Conservation (phyloP, 768 basidiomycete species). For the Xerocomellus amylosporus region DNA sequence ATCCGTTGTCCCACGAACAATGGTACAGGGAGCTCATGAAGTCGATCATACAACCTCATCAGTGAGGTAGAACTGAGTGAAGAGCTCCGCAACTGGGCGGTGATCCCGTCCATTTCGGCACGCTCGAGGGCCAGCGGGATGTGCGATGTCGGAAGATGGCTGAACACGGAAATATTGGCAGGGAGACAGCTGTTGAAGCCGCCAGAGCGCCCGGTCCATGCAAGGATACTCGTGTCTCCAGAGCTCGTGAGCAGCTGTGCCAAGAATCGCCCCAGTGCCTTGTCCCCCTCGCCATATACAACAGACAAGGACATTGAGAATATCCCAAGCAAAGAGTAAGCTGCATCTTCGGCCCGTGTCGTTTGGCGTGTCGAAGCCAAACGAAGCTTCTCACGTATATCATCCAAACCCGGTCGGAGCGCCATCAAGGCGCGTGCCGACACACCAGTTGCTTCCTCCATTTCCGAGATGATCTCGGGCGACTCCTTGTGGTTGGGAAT, state of each 20-base stretch:
- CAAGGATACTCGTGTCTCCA: background rate
- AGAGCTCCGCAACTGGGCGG: background rate
- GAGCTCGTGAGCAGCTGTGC: background rate
- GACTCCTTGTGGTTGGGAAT: background rate
- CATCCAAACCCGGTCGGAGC: background rate
- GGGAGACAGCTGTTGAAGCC: background rate
- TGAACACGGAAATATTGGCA: background rate
- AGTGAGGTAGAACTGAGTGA: background rate
- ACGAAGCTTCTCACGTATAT: background rate
- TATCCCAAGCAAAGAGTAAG: background rate
- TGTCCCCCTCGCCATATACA: background rate
- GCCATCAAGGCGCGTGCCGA: background rate
- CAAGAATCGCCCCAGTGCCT: background rate
- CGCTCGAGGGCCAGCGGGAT: background rate
- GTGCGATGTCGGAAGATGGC: background rate
- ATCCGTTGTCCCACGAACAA: background rate
- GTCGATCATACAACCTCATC: background rate
- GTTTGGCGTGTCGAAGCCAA: slow-evolving; percentile 3
- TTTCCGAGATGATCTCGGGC: background rate
- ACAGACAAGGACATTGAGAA: background rate
- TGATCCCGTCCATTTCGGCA: background rate
- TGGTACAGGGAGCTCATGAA: background rate
- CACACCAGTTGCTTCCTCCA: background rate
- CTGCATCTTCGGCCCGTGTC: background rate
- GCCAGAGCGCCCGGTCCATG: background rate